Conservation (phyloP, 176 grass and related monocot genomes). For the Triticum dicoccoides region DNA sequence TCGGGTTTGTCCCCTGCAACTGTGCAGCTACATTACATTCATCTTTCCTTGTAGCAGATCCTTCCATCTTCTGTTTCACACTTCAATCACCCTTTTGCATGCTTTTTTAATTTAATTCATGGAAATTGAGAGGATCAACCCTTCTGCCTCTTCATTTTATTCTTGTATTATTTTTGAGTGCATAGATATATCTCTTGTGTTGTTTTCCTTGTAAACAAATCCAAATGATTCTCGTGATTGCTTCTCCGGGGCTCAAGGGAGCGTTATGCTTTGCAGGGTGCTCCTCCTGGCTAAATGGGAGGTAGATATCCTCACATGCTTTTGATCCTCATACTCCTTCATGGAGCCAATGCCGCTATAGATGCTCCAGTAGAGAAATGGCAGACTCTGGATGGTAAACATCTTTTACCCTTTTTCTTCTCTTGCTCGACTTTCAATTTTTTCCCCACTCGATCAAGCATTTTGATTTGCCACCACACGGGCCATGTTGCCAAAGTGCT, state of each 20-base stretch:
- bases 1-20: background rate
- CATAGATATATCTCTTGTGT: background rate
- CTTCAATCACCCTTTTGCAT: background rate
- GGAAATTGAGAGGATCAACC: background rate
- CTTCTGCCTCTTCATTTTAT: conserved; percentile 2
- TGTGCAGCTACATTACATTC: conserved; percentile 6
- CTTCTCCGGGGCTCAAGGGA: conserved; percentile 5
- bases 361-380: conserved; percentile 50
- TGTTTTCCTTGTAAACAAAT: background rate
- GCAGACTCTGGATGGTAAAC: conserved; percentile 65
- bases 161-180: background rate
- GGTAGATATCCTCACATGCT: conserved; percentile 54
- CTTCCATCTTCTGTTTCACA: background rate
- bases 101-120: background rate
- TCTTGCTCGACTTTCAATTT: conserved; percentile 9
- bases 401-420: background rate
- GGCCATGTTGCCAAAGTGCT: conserved; percentile 3
- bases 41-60: background rate
- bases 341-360: conserved; percentile 44
- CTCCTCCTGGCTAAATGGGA: conserved; percentile 65
- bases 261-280: conserved; percentile 36
- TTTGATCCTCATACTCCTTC: conserved; percentile 50
- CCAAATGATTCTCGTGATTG: background rate
- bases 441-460: background rate
- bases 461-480: conserved; percentile 1